A percentile compares a stretch with the other conserved stretches of the same genome.
Conservation (phyloP, 441 rosid species). For the Erysimum pusillum region DNA sequence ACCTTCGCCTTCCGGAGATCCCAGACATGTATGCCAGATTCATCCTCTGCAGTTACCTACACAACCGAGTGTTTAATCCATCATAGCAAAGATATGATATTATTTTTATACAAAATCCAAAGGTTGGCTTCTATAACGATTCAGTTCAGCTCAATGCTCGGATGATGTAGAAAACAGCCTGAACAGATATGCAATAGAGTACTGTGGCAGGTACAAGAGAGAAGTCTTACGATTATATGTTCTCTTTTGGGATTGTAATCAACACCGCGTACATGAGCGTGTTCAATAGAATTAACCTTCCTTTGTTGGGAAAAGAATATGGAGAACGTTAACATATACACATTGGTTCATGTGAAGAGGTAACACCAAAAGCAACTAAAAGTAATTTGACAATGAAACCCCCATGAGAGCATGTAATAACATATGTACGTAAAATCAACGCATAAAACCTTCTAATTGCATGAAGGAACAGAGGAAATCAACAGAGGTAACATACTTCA, state of each 20-base stretch:
- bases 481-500: slow-evolving; percentile 67
- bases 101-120: background rate
- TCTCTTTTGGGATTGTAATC: slow-evolving; percentile 74
- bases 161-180: background rate
- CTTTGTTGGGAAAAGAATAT: slow-evolving; percentile 49
- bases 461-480: slow-evolving; percentile 19
- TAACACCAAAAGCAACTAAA: slow-evolving; percentile 12
- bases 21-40: slow-evolving; percentile 88
- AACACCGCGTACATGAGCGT: slow-evolving; percentile 68
- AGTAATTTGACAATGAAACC: background rate
- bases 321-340: slow-evolving; percentile 19
- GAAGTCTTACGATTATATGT: slow-evolving; percentile 73
- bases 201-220: background rate
- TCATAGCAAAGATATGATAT: background rate
- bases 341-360: slow-evolving; percentile 20
- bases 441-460: slow-evolving; percentile 1
- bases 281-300: slow-evolving; percentile 76
- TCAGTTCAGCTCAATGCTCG: background rate
- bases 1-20: slow-evolving; percentile 82
- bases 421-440: background rate
- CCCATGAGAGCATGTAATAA: slow-evolving; percentile 6
- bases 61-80: slow-evolving; percentile 10
- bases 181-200: slow-evolving; percentile 4
- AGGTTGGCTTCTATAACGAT: background rate
- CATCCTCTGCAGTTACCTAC: slow-evolving; percentile 91